Percentiles rank a stretch among this genome's conserved stretches.
Conservation (phyloP, 2,329 filamentous ascomycete species). For the Alternaria atra region DNA sequence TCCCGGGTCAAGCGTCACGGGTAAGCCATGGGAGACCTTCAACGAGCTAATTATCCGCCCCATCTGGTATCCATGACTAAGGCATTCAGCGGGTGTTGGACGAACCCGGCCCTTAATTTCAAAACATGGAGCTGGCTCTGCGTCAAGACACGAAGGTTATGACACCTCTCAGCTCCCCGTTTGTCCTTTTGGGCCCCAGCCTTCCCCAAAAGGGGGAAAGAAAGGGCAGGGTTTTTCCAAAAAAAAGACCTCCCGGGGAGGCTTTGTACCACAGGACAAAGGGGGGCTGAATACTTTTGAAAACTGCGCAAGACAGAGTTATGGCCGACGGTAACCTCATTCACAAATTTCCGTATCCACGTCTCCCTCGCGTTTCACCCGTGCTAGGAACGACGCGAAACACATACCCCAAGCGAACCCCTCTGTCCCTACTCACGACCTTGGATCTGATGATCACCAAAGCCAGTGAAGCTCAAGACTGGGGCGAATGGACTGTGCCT, state of each 20-base stretch:
- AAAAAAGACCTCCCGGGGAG: conserved; percentile 2
- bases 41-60: neutral
- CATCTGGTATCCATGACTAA: neutral
- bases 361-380: too few relatives aligned
- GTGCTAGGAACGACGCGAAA: too few relatives aligned
- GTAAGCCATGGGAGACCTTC: neutral
- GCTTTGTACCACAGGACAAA: too few relatives aligned
- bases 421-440: too few relatives aligned
- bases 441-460: too few relatives aligned
- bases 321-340: too few relatives aligned
- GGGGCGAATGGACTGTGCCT: too few relatives aligned
- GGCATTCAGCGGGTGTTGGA: neutral
- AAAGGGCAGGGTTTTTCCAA: conserved; percentile 13
- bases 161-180: neutral
- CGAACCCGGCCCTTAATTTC: neutral
- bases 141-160: neutral
- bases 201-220: conserved; percentile 9
- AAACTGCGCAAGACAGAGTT: too few relatives aligned
- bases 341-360: too few relatives aligned
- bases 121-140: neutral
- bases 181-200: neutral
- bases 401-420: too few relatives aligned
- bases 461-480: too few relatives aligned
- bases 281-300: too few relatives aligned
- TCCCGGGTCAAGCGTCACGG: neutral